Evolutionary conservation across 352 stramenopile genomes (phyloP).

Genomic region (Pythium apleroticum): DNA sequence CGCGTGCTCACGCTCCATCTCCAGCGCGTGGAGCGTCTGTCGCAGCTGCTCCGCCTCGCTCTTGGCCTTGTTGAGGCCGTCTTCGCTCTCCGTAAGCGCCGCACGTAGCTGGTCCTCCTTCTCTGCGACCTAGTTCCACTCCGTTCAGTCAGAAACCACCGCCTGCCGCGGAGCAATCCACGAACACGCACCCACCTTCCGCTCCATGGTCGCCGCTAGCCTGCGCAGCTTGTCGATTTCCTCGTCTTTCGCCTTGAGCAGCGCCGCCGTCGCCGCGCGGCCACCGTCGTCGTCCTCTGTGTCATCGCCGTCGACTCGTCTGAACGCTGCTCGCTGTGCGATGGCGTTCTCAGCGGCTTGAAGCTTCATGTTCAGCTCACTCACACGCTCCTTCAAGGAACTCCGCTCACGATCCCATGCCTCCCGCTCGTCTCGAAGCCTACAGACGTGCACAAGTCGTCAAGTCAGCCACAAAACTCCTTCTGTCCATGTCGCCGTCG

Average conservation of each 20-base stretch:
- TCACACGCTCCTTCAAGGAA: slow-evolving; percentile 51
- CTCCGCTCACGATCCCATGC: slow-evolving; percentile 50
- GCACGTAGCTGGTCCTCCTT: slow-evolving; percentile 47
- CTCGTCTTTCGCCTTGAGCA: slow-evolving; percentile 45
- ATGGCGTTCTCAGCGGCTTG: slow-evolving; percentile 47
- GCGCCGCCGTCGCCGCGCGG: slow-evolving; percentile 20
- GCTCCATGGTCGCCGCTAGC: slow-evolving; percentile 40
- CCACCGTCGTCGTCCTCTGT: slow-evolving; percentile 23
- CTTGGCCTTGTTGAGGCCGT: slow-evolving; percentile 47
- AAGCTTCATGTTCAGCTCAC: slow-evolving; percentile 55
- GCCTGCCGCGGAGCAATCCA: neutral
- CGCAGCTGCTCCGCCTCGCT: slow-evolving; percentile 47
- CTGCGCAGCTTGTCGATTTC: slow-evolving; percentile 53
- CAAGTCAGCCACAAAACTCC: neutral
- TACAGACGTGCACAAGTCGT: slow-evolving; percentile 12
- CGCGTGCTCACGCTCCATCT: slow-evolving; percentile 55
- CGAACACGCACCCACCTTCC: slow-evolving; percentile 35
- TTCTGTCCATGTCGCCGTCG: neutral
- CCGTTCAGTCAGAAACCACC: neutral
- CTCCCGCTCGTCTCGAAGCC: slow-evolving; percentile 57
- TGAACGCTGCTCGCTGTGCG: neutral
- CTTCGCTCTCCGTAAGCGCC: slow-evolving; percentile 43
- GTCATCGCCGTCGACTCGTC: slow-evolving; percentile 8
- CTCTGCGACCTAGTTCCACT: slow-evolving; percentile 34
- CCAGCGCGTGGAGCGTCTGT: slow-evolving; percentile 46